phyloP scores from a whole-genome alignment of 1,139 yeast species.

The Tardiomyces digboiensis region DNA sequence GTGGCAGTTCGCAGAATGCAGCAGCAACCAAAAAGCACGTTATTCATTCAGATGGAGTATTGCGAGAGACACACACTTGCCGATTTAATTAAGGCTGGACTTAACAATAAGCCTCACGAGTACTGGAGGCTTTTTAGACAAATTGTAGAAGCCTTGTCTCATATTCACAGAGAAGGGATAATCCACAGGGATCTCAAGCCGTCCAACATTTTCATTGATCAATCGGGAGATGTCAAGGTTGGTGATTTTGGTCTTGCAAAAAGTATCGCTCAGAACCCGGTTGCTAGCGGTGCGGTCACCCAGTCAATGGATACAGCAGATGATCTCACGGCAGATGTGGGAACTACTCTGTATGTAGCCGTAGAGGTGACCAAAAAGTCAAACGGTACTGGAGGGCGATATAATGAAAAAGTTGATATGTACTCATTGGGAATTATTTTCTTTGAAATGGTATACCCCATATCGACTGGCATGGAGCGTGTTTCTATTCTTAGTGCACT shows the following conservation, averaged over 20 bases:
- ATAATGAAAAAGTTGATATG: slow-evolving; percentile 92
- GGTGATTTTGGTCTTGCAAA: slow-evolving; percentile 98
- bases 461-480: slow-evolving; percentile 90
- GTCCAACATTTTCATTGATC: slow-evolving; percentile 90
- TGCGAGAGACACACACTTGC: slow-evolving; percentile 89
- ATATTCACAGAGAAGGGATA: slow-evolving; percentile 89
- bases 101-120: slow-evolving; percentile 63
- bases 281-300: slow-evolving; percentile 9
- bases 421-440: slow-evolving; percentile 90
- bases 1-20: background rate
- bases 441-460: slow-evolving; percentile 84
- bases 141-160: slow-evolving; percentile 80
- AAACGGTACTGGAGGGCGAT: slow-evolving; percentile 44
- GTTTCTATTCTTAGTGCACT: slow-evolving; percentile 57
- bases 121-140: slow-evolving; percentile 90
- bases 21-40: slow-evolving; percentile 29
- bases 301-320: slow-evolving; percentile 31
- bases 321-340: slow-evolving; percentile 85
- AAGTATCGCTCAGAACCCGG: slow-evolving; percentile 37
- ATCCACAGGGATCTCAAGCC: slow-evolving; percentile 96
- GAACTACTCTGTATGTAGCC: slow-evolving; percentile 90
- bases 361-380: slow-evolving; percentile 51
- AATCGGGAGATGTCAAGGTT: slow-evolving; percentile 77
- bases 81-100: slow-evolving; percentile 73
- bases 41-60: slow-evolving; percentile 94